A percentile compares a stretch with the other conserved stretches of the same genome.
Evolutionary conservation across 2,329 filamentous ascomycete genomes (phyloP).

Genomic region (Ceratocystis eucalypticola): DNA sequence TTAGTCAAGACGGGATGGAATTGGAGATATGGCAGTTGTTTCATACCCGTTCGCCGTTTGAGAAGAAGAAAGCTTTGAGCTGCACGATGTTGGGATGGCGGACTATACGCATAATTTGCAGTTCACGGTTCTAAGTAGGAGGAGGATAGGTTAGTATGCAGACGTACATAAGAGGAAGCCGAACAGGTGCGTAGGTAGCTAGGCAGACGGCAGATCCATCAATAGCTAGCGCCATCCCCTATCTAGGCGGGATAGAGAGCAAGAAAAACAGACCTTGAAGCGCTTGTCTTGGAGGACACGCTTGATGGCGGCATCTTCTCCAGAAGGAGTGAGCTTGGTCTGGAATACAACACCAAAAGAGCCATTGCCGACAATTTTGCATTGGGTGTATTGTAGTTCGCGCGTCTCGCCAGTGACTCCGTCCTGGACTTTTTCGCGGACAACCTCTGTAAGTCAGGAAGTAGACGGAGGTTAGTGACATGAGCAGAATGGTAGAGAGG

Average conservation of each 20-base stretch:
- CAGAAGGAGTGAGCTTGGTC: constrained; percentile 94
- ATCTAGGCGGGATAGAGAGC: not conserved
- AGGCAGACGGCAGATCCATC: not conserved
- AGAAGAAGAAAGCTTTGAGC: constrained; percentile 98
- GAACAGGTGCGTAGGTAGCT: not conserved
- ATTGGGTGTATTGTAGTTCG: constrained; percentile 96
- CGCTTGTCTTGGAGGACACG: constrained; percentile 97
- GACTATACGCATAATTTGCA: constrained; percentile 99
- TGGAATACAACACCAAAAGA: constrained; percentile 98
- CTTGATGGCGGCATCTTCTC: constrained; percentile 98
- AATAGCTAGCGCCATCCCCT: too few relatives aligned
- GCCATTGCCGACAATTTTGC: constrained; percentile 98
- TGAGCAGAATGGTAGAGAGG: constrained; percentile 14
- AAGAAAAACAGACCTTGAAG: constrained; percentile 62
- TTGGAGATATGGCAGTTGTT: not conserved
- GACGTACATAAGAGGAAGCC: not conserved
- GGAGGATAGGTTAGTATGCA: constrained; percentile 5
- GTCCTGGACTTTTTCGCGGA: constrained; percentile 98
- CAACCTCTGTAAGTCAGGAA: constrained; percentile 54
- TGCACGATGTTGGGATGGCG: constrained; percentile 98
- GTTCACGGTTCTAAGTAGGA: constrained; percentile 69
- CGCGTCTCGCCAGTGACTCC: constrained; percentile 91
- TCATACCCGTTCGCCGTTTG: constrained; percentile 88
- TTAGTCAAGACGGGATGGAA: not conserved
- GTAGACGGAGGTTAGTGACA: constrained; percentile 22